A percentile compares a stretch with the other conserved stretches of the same genome.
Evolutionary conservation across 495 filamentous ascomycete species (phyloP).

Genomic region (Penicillium psychrofluorescens): DNA sequence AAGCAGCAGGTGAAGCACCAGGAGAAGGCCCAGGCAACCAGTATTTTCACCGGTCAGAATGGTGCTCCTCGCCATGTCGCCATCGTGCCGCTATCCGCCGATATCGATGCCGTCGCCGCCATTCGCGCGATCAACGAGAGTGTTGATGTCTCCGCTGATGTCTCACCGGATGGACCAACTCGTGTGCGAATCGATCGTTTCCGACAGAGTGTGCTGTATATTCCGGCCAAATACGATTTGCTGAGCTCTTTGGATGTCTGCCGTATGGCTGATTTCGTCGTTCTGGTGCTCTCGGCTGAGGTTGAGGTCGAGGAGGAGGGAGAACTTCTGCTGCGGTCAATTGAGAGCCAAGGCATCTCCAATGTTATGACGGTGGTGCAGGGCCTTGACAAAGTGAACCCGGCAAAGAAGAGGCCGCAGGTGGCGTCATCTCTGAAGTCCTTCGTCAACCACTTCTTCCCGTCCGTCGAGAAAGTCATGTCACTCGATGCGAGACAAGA

Average conservation of each 20-base stretch:
- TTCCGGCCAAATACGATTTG: constrained; percentile 64
- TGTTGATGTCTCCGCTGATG: constrained; percentile 66
- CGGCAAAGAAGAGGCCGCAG: constrained; percentile 67
- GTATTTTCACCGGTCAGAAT: constrained; percentile 74
- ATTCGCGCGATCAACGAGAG: constrained; percentile 67
- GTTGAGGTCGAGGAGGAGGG: constrained; percentile 77
- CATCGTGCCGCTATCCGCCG: constrained; percentile 72
- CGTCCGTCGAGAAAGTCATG: constrained; percentile 77
- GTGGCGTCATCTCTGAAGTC: constrained; percentile 75
- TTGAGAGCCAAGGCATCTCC: constrained; percentile 90
- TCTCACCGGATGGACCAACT: constrained; percentile 48
- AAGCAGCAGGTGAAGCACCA: constrained; percentile 71
- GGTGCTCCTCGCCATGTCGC: constrained; percentile 89
- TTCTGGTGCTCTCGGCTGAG: constrained; percentile 73
- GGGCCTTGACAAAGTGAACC: constrained; percentile 66
- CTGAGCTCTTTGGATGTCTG: constrained; percentile 76
- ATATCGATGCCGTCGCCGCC: constrained; percentile 57
- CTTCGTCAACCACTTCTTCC: constrained; percentile 90
- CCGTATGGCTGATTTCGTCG: constrained; percentile 78
- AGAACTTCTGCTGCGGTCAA: constrained; percentile 71
- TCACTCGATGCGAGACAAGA: constrained; percentile 82
- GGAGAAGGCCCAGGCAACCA: constrained; percentile 66
- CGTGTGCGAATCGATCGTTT: constrained; percentile 76
- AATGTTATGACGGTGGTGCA: constrained; percentile 77
- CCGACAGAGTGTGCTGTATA: constrained; percentile 84